These are phyloP conservation scores for Xanthoparmelia taractica DNA, from an alignment of 495 filamentous ascomycete genomes.

Conservation along the genomic window DNA sequence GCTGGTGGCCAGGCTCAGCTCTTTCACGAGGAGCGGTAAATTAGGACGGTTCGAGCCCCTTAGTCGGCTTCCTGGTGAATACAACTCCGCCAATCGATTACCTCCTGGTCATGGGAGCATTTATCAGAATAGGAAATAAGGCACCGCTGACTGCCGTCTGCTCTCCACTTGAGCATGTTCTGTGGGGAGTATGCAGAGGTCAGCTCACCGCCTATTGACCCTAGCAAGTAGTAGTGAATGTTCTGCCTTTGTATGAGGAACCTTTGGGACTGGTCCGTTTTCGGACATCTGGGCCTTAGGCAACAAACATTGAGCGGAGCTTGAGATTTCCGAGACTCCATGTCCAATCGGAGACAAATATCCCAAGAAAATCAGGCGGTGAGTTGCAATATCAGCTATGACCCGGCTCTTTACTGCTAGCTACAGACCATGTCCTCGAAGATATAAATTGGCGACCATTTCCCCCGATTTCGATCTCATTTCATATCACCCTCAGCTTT, in stretches of 20 bases:
- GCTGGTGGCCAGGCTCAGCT: not conserved
- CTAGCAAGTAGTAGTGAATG: no score
- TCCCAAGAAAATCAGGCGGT: not conserved
- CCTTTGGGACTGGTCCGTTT: no score
- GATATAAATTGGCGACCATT: not conserved
- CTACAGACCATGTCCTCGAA: not conserved
- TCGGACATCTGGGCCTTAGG: no score
- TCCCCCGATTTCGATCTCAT: not conserved
- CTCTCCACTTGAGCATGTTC: no score
- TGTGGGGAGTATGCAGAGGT: no score
- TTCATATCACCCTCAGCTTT: constrained; percentile 1
- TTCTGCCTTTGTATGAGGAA: no score
- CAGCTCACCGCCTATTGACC: no score
- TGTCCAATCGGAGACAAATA: not conserved
- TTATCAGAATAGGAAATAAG: not conserved
- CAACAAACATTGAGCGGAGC: no score
- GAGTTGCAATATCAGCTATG: not conserved
- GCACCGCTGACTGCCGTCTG: no score
- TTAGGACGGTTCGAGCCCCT: not conserved
- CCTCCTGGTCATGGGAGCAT: no score
- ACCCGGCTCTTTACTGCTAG: not conserved
- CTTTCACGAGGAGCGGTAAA: not conserved
- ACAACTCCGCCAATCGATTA: not conserved
- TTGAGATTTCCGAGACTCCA: no score
- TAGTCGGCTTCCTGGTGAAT: not conserved